Evolutionary conservation across 1,284 basidiomycete species (phyloP), one percentile per base, ranked within the genome.

Genomic region (Sporisorium reilianum): DNA sequence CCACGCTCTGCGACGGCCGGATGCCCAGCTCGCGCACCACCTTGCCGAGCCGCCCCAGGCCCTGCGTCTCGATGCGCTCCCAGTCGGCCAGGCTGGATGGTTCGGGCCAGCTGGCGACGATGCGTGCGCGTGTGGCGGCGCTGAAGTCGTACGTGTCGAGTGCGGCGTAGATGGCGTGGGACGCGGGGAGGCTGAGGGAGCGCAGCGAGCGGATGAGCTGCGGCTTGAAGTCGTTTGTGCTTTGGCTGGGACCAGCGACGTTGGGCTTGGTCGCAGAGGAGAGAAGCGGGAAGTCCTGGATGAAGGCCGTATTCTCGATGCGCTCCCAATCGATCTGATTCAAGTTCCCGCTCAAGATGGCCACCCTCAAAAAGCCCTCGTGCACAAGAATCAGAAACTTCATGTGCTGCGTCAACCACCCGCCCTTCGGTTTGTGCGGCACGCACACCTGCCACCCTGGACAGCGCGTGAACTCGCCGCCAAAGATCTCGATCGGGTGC

Each of bases 361-460:
- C 64, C 14, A 84, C 61, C 1, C 80, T 64, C 8, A 80, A 25
- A 12, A 71, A 79, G 18, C 58, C 66, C 5, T 55, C 25, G 56
- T 78, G 79, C n/a, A 76, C 78, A 18, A 83, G 58, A 1, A 82
- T 42, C 16, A 81, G 22, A 26, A 83, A 75, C 71, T 84, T 83
- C 60, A 79, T 77, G 41, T 83, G 80, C 61, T 78, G 77, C 23
- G 74, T 76, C 38, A 78, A 25, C 58, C 68, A 73, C 2, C 75
- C 73, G 0, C 58, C 50, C 30, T 78, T 75, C 5, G 78, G 75
- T 26, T 69, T 76, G 34, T 46, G 44, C 1, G 78, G 77, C 2
- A 78, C 63, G 38, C 71, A 67, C 48, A 80, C 75, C 25, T 76
- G 62, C 79, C 79, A 77, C n/a, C 68, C 62, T 0, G 64, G 55